These are phyloP conservation scores for Vinca major DNA, from an alignment of 305 asterid genomes.

Conservation along the genomic window DNA sequence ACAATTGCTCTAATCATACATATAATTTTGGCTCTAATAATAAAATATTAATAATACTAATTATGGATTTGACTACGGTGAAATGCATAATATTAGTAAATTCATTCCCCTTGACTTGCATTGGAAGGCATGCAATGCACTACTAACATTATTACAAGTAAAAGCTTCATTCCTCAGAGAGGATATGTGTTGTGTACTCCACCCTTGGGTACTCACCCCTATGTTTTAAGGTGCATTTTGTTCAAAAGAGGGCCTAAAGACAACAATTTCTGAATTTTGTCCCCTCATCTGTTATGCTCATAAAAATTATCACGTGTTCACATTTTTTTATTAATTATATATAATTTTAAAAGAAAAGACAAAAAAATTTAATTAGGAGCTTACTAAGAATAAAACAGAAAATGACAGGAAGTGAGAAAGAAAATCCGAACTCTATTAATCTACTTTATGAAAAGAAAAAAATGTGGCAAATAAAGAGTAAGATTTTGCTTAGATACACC, in stretches of 20 bases:
- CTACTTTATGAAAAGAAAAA: too few relatives aligned
- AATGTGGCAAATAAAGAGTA: background rate
- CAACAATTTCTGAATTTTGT: background rate
- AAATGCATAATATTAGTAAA: conserved; percentile 1
- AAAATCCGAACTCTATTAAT: too few relatives aligned
- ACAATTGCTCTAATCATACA: background rate
- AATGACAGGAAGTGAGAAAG: too few relatives aligned
- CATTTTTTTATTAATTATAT: too few relatives aligned
- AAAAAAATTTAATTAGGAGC: too few relatives aligned
- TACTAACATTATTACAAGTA: background rate
- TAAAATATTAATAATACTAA: background rate
- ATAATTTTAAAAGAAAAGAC: background rate
- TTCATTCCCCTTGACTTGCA: conserved; percentile 16
- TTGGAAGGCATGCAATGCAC: conserved; percentile 21
- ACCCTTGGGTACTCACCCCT: background rate
- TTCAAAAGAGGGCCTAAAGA: background rate
- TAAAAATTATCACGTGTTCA: too few relatives aligned
- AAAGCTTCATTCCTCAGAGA: background rate
- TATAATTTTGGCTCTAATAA: background rate
- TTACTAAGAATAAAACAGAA: too few relatives aligned
- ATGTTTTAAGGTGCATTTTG: background rate
- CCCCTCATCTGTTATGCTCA: too few relatives aligned
- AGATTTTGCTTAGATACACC: conserved; percentile 1
- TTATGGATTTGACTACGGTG: conserved; percentile 14
- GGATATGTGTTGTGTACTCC: background rate